Base-by-base conservation (phyloP, 2,329 filamentous ascomycete species). In the Beauveria bassiana region DNA sequence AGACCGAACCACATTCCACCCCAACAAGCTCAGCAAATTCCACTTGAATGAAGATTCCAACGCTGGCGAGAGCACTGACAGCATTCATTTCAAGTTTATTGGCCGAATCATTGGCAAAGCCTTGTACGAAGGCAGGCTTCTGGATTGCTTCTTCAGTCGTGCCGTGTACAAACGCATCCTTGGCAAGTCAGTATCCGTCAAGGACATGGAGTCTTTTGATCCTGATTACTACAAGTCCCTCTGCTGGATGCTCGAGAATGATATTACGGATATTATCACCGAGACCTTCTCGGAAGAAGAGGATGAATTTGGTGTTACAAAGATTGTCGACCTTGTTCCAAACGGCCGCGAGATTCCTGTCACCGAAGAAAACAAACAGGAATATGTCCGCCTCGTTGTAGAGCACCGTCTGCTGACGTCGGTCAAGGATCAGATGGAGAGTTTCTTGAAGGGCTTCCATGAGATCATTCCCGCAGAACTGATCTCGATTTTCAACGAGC, bases 51-150 rank as follows among this genome's bases (percentile, higher is more conserved):
- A 58, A n/a, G 53, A 51, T 3, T 43, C 52, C 20, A 40, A 62
- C 75, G 87, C 87, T 50, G 88, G 98, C 82, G 99, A 99, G 72
- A 88, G 90, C 40, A 93, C 99, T 75, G 96, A 99, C 79, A 77
- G 98, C 63, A 86, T 91, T 80, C 99, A 97, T 83, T 99, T 99
- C 85, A 98, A 98, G 73, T 99, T 99, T 77, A 97, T 99, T 70
- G 95, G 95, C 47, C 90, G 95, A 55, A 92, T 99, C 75, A 99
- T 99, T 68, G 96, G 95, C 69, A 99, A 99, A 77, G 95, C 95
- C 43, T 82, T 99, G 54, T 99, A 98, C 74, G 96, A 99, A 78
- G 91, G 91, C 51, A 90, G 95, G 61, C 87, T 99, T 42, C 86
- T 99, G 34, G 95, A 99, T 74, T 99, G 95, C 75, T 96, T 98